Base-by-base conservation (phyloP, 352 stramenopile genomes). In the Globisporangium mamillatum region DNA sequence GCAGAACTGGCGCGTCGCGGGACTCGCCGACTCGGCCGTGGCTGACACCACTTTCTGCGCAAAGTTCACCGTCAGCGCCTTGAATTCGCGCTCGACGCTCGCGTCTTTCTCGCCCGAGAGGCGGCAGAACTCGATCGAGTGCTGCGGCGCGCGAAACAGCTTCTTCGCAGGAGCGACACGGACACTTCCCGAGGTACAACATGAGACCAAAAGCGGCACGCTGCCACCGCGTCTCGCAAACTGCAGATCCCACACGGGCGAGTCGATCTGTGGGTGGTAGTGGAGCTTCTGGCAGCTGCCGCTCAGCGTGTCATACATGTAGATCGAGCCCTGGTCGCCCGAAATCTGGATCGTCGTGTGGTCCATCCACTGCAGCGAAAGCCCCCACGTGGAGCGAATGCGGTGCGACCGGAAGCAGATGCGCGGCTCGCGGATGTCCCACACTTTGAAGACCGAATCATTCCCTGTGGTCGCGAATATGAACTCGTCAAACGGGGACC, bases 401-500 rank as follows among this genome's bases (percentile, higher is more conserved):
- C 88, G 86, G 57, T 96, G 86, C 53, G 88, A 92, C 1, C 88
- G 82, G 12, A 94, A 70, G 55, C 82, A 92, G 16, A 93, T 79
- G 7, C 87, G 82, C 48, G 88, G 83, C 57, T 96, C 86, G 56
- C 88, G 83, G 25, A 94, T 73, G 66, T 96, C 88, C 88, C 88
- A 96, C 14, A 96, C 70, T 44, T 94, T 94, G 62, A 96, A 90
- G 16, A 87, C 59, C 2, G 85, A 92, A 70, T 96, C 88, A 73
- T 96, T 94, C 56, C 88, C 88, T n/a, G 88, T 94, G 4, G 85
- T 88, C 6, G 81, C 86, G 56, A 96, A 96, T n/a, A 96, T 68
- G 65, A 92, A 79, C 24, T 91, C 81, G 60, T 94, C 88, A 64
- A 91, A 92, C 4, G 88, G 86, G 32, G 85, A 94, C 88, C 88